Percentiles rank a stretch among this genome's conserved stretches.
Conservation (phyloP, 2,329 filamentous ascomycete species). For the Fusarium marasasianum region DNA sequence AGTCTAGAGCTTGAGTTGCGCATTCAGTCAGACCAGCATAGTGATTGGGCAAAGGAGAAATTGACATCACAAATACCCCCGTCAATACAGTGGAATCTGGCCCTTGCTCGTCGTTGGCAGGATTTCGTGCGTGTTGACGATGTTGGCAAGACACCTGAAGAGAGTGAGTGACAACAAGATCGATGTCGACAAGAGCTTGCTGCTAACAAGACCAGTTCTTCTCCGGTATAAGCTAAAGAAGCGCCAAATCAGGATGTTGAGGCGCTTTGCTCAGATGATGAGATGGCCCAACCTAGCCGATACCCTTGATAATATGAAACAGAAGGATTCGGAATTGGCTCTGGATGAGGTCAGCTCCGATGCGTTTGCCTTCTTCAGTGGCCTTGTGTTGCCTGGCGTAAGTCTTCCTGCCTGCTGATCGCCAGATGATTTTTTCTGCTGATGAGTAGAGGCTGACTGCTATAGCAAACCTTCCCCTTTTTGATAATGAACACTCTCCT, state of each 20-base stretch:
- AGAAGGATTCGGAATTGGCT: slow-evolving; percentile 65
- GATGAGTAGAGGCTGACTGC: slow-evolving; percentile 14
- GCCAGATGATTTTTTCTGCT: background rate
- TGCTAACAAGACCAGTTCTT: slow-evolving; percentile 53
- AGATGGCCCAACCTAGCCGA: slow-evolving; percentile 80
- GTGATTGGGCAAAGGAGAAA: slow-evolving; percentile 71
- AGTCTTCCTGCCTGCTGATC: slow-evolving; percentile 46
- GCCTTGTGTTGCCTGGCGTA: slow-evolving; percentile 75
- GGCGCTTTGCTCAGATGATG: slow-evolving; percentile 74
- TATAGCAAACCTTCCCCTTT: slow-evolving; percentile 71
- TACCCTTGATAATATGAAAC: slow-evolving; percentile 69
- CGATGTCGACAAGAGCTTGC: background rate
- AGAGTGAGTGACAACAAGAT: slow-evolving; percentile 51
- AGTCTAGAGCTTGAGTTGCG: slow-evolving; percentile 77
- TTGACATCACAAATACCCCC: slow-evolving; percentile 73
- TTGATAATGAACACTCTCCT: slow-evolving; percentile 82
- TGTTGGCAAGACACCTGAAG: slow-evolving; percentile 62
- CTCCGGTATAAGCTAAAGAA: slow-evolving; percentile 73
- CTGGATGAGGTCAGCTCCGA: slow-evolving; percentile 73
- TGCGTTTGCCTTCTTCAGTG: slow-evolving; percentile 81
- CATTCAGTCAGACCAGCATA: slow-evolving; percentile 70
- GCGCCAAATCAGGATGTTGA: slow-evolving; percentile 74
- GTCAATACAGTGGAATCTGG: slow-evolving; percentile 76
- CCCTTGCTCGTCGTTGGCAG: slow-evolving; percentile 77
- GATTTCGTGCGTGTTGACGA: slow-evolving; percentile 74